Evolutionary conservation across 495 filamentous ascomycete genomes (phyloP), one percentile per base, ranked within the genome.

Genomic region (Tuber melanosporum): DNA sequence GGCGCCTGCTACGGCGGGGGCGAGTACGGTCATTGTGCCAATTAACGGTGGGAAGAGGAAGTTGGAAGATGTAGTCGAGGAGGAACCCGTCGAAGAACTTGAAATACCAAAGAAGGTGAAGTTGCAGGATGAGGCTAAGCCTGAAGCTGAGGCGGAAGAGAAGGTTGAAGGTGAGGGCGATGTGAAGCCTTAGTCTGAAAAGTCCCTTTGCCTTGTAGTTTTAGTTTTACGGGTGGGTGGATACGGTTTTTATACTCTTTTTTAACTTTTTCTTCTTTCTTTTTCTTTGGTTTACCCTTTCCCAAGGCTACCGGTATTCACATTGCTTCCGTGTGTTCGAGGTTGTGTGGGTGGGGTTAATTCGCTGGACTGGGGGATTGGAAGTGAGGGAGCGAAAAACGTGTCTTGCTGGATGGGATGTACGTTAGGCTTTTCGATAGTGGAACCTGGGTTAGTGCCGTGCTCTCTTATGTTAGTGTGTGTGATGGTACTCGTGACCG

Each of bases 51-150:
- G 45, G 32, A 81, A 80, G 81, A 72, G 75, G 66, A 82, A 81
- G 75, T 78, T 90, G 77, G 85, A 87, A 57, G 87, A 86, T 12
- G 74, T 83, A 73, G 84, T 80, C 73, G 85, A 86, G 74, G 77
- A 85, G 71, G 83, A 85, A 43, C 73, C 73, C 22, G 76, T 74
- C 10, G 84, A 83, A 19, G 84, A 84, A 45, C 49, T 57, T n/a
- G 85, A 84, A 78, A 76, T 86, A 42, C 85, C 71, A 75, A 76
- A 78, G 74, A 85, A 84, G 76, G 83, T 84, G n/a, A 85, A 84
- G 73, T 75, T 85, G 46, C 84, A 76, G 22, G 76, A 78, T 75
- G 32, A 42, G 6, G 71, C 41, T 20, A 17, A 5, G n/a, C 36
- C 71, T 15, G 57, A 44, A n/a, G n/a, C 26, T 66, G 57, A 57